Base-by-base conservation (phyloP, 495 filamentous ascomycete species). In the Margaritispora aquatica region DNA sequence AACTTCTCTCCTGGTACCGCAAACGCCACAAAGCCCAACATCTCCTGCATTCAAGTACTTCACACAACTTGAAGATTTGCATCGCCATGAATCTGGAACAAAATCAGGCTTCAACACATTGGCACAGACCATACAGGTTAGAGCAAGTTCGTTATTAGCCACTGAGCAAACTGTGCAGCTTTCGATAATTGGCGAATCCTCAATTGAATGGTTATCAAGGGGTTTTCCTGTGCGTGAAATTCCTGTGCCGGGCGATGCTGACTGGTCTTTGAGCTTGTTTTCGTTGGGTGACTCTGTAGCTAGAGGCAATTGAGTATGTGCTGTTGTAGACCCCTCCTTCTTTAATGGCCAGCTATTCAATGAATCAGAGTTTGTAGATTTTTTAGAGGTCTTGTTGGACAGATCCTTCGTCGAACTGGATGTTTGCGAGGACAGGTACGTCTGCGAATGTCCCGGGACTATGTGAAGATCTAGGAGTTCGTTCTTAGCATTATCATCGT, bases 41-140 rank as follows among this genome's bases (percentile, higher is more conserved):
- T 89, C 86, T 1, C 75, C 77, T 2, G 85, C 75, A 63, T 90
- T 92, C 49, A 82, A 57, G 66, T 88, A 90, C 27, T 73, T 79
- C 54, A 68, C 64, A 65, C 87, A 89, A 2, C 69, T 62, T 15
- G 64, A 62, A 65, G 79, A 83, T 20, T 62, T 65, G 64, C 88
- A 90, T 29, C 72, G 73, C 88, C 88, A 90, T 21, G 78, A 70
- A 26, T 72, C 63, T 2, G 73, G 67, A 27, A 84, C 71, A 44
- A 73, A 75, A 13, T 66, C 53, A 0, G 75, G 67, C 36, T 83
- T 71, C 19, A 92, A 74, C 8, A 90, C 86, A 60, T 89, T 80
- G 24, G 83, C 77, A 61, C 88, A 92, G 47, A 82, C 78, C 2
- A 68, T 66, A 66, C 88, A 92, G 11, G 80, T 84, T 1, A 80